Percentiles rank a stretch among this genome's conserved stretches.
Evolutionary conservation across 2,329 filamentous ascomycete genomes (phyloP).

Genomic region (Coniochaeta hoffmannii): DNA sequence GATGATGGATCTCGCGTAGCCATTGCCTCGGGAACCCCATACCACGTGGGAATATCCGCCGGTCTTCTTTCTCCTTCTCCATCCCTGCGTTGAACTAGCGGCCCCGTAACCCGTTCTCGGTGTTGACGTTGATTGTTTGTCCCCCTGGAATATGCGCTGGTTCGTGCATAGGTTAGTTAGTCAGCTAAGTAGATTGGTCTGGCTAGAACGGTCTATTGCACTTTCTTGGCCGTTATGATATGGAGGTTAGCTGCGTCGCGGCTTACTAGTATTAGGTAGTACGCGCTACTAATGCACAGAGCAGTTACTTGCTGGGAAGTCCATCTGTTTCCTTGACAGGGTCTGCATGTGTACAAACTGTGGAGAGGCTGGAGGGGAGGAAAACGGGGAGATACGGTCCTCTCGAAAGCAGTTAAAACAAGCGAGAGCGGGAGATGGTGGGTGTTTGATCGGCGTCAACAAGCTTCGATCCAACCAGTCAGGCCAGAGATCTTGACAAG

Average conservation of each 20-base stretch:
- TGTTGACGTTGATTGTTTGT: too few species aligned
- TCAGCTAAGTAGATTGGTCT: neutral
- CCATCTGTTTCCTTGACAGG: too few species aligned
- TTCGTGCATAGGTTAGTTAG: neutral
- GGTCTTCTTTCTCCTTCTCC: neutral
- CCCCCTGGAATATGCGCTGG: too few species aligned
- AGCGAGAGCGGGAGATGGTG: neutral
- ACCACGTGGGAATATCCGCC: neutral
- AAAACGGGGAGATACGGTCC: neutral
- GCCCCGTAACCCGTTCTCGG: too few species aligned
- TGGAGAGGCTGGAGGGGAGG: neutral
- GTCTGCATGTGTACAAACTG: too few species aligned
- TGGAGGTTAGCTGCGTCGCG: neutral
- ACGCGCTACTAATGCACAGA: too few species aligned
- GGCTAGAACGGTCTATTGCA: neutral
- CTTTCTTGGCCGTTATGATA: too few species aligned
- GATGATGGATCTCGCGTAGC: too few species aligned
- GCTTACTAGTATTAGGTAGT: too few species aligned
- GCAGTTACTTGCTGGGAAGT: too few species aligned
- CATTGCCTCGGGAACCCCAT: neutral
- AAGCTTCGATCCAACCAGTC: neutral
- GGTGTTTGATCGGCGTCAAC: neutral
- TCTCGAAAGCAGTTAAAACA: neutral
- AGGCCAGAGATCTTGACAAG: neutral
- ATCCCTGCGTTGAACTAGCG: neutral